Evolutionary conservation across 2,329 filamentous ascomycete species (phyloP).

Genomic region (Teratosphaeria destructans): DNA sequence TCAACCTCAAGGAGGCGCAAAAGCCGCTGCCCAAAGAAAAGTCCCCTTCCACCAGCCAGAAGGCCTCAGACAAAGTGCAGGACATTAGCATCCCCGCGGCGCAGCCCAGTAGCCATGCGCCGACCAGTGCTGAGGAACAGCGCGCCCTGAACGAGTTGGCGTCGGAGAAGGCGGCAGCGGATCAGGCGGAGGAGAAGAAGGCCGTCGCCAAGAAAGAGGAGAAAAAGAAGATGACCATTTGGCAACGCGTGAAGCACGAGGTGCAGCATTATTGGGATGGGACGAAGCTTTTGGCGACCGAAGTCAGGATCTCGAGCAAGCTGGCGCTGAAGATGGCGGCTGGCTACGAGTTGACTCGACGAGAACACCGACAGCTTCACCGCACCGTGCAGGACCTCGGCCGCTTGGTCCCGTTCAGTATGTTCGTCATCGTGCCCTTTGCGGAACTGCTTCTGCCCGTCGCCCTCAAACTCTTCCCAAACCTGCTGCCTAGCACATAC

Average conservation of each 20-base stretch:
- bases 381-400: slow-evolving; percentile 89
- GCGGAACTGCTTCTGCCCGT: slow-evolving; percentile 86
- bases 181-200: slow-evolving; percentile 44
- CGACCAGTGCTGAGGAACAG: slow-evolving; percentile 38
- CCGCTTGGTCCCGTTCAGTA: slow-evolving; percentile 86
- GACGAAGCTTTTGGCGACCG: slow-evolving; percentile 83
- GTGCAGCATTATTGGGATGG: slow-evolving; percentile 95
- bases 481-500: slow-evolving; percentile 93
- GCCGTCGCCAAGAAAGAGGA: slow-evolving; percentile 54
- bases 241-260: slow-evolving; percentile 93
- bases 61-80: slow-evolving; percentile 9
- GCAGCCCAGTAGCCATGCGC: slow-evolving; percentile 34
- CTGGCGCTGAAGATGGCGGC: slow-evolving; percentile 95
- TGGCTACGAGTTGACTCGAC: slow-evolving; percentile 88
- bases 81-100: slow-evolving; percentile 27
- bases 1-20: slow-evolving; percentile 82
- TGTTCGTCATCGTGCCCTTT: slow-evolving; percentile 94
- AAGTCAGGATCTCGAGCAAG: slow-evolving; percentile 84
- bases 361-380: slow-evolving; percentile 85
- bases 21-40: slow-evolving; percentile 60
- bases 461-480: slow-evolving; percentile 90
- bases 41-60: slow-evolving; percentile 4
- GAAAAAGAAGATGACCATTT: slow-evolving; percentile 76
- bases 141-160: slow-evolving; percentile 52
- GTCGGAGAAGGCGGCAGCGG: slow-evolving; percentile 44